phyloP scores from a whole-genome alignment of 257 asterid species.

The Solanum commersonii region DNA sequence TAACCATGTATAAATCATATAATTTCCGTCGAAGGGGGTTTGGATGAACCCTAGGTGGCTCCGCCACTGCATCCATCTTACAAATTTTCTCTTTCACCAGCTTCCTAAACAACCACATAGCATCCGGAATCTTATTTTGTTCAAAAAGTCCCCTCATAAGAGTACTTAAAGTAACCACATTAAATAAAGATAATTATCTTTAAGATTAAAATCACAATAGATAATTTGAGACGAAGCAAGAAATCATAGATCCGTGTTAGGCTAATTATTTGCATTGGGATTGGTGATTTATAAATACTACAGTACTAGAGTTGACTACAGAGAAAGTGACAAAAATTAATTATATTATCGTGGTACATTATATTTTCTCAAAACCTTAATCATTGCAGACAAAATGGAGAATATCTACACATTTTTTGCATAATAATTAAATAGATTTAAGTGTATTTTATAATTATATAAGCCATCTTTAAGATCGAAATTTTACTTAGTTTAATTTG shows the following conservation, averaged over 20 bases:
- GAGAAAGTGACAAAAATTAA: neutral
- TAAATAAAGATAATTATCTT: neutral
- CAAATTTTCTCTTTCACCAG: slow-evolving; percentile 9
- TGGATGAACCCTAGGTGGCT: too few relatives aligned
- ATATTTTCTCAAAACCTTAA: neutral
- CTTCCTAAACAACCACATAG: slow-evolving; percentile 16
- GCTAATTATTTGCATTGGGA: neutral
- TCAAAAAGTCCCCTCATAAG: slow-evolving; percentile 18
- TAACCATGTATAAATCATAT: too few relatives aligned
- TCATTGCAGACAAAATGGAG: neutral
- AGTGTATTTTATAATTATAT: too few relatives aligned
- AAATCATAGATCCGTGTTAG: neutral
- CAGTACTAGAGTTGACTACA: neutral
- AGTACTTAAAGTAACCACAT: slow-evolving; percentile 5
- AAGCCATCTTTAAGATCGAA: neutral
- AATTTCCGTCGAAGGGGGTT: too few relatives aligned
- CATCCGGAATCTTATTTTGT: slow-evolving; percentile 12
- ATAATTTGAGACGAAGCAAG: accelerated
- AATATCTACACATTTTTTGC: neutral
- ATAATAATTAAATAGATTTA: too few relatives aligned
- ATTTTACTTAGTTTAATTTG: neutral
- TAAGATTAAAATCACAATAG: too few relatives aligned
- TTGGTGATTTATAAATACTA: neutral
- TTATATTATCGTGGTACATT: neutral
- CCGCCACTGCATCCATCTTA: neutral